Conservation (phyloP, 2,329 filamentous ascomycete genomes). For the Neophaeococcomyces aloes region DNA sequence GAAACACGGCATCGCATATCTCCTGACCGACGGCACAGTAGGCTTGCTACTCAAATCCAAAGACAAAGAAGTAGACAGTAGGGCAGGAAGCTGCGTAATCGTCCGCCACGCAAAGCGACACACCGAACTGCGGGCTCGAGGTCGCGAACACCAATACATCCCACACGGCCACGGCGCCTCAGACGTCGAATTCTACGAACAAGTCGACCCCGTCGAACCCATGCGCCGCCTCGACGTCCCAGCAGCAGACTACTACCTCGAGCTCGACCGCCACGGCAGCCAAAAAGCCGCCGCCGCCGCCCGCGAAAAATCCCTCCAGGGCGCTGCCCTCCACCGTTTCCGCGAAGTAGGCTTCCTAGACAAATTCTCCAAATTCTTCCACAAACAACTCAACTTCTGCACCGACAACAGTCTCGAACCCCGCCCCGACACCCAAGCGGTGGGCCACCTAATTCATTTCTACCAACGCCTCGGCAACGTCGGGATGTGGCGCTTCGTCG, state of each 20-base stretch:
- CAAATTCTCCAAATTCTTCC: slow-evolving; percentile 44
- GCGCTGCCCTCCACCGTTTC: slow-evolving; percentile 37
- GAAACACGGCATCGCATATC: slow-evolving; percentile 42
- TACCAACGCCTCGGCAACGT: slow-evolving; percentile 43
- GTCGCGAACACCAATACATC: slow-evolving; percentile 34
- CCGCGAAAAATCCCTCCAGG: slow-evolving; percentile 20
- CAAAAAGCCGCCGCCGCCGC: slow-evolving; percentile 20
- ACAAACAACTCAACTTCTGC: slow-evolving; percentile 34
- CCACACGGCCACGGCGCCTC: slow-evolving; percentile 25
- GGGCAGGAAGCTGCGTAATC: slow-evolving; percentile 36
- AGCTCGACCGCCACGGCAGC: slow-evolving; percentile 13
- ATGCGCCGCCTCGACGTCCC: slow-evolving; percentile 33
- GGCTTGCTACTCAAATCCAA: slow-evolving; percentile 39
- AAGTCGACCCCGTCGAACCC: slow-evolving; percentile 29
- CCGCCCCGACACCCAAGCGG: slow-evolving; percentile 20
- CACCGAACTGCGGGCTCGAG: slow-evolving; percentile 35
- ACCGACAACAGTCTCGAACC: slow-evolving; percentile 19
- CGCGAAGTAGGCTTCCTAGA: slow-evolving; percentile 39
- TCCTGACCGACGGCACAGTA: slow-evolving; percentile 41
- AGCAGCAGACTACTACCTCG: slow-evolving; percentile 28
- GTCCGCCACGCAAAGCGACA: slow-evolving; percentile 38
- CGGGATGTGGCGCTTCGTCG: slow-evolving; percentile 43
- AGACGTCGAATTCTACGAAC: slow-evolving; percentile 40
- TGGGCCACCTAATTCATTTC: slow-evolving; percentile 37
- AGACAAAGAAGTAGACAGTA: slow-evolving; percentile 30